Percentiles rank a stretch among this genome's conserved stretches.
Conservation (phyloP, 768 basidiomycete species). For the Podaxis sp. region DNA sequence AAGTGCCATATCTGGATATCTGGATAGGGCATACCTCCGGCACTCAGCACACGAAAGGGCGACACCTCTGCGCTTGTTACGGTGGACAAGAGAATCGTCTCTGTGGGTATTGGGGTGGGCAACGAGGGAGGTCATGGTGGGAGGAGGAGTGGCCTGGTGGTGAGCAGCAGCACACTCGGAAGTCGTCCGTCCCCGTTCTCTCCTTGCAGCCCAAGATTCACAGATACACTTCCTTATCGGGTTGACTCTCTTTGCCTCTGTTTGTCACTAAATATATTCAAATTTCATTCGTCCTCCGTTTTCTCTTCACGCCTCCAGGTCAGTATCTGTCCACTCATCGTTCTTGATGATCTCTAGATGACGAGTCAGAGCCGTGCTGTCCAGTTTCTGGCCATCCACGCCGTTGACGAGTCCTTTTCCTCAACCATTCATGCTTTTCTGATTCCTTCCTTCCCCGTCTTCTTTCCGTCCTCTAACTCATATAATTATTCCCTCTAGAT, state of each 20-base stretch:
- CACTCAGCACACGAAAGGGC: conserved; percentile 68
- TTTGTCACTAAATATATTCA: conserved; percentile 18
- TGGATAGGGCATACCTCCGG: conserved; percentile 42
- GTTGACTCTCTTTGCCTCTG: conserved; percentile 20
- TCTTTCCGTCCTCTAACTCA: conserved; percentile 19
- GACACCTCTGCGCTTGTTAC: conserved; percentile 48
- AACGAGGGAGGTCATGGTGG: conserved; percentile 22
- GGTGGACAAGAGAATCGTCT: conserved; percentile 27
- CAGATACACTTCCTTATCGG: conserved; percentile 9
- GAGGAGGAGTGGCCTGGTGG: conserved; percentile 12
- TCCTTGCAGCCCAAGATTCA: conserved; percentile 10
- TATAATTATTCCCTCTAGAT: conserved; percentile 13
- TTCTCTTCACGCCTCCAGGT: conserved; percentile 11
- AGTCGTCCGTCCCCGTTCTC: conserved; percentile 10
- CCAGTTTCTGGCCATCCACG: conserved; percentile 55
- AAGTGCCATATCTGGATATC: conserved; percentile 16
- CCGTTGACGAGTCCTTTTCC: conserved; percentile 58
- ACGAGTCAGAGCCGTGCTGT: conserved; percentile 73
- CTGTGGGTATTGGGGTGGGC: conserved; percentile 20
- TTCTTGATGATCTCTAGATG: conserved; percentile 46
- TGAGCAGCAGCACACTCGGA: conserved; percentile 5
- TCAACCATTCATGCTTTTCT: conserved; percentile 96
- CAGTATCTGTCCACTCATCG: conserved; percentile 12
- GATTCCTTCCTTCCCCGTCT: conserved; percentile 31
- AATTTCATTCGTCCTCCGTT: conserved; percentile 8